Evolutionary conservation across 257 asterid species (phyloP).

Genomic region (Hygrophila difformis): DNA sequence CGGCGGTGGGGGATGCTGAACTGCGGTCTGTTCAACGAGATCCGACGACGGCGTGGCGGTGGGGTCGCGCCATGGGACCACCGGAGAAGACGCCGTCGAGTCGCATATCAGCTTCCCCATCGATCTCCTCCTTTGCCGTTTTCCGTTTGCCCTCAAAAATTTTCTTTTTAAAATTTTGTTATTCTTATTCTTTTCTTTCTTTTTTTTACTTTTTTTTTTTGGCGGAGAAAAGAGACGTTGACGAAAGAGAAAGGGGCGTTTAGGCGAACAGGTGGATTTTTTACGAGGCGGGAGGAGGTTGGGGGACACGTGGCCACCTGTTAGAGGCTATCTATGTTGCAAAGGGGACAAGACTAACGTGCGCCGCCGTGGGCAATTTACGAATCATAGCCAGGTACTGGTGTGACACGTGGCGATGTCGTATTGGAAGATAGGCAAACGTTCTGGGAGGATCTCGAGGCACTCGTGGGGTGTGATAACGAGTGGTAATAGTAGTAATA

Average conservation of each 20-base stretch:
- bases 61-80: slow-evolving; percentile 81
- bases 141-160: neutral
- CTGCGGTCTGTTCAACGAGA: slow-evolving; percentile 37
- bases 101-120: slow-evolving; percentile 94
- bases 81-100: slow-evolving; percentile 81
- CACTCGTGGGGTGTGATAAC: too few relatives aligned
- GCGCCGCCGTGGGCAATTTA: slow-evolving; percentile 9
- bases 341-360: slow-evolving; percentile 5
- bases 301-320: slow-evolving; percentile 38
- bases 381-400: slow-evolving; percentile 3
- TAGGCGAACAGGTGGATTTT: slow-evolving; percentile 45
- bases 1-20: too few relatives aligned
- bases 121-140: neutral
- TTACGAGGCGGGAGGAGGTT: slow-evolving; percentile 23
- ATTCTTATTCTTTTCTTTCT: neutral
- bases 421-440: too few relatives aligned
- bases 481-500: too few relatives aligned
- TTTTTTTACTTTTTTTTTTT: slow-evolving; percentile 3
- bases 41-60: slow-evolving; percentile 53
- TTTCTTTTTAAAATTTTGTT: too few relatives aligned
- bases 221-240: slow-evolving; percentile 20
- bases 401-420: slow-evolving; percentile 13
- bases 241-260: slow-evolving; percentile 12
- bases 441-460: too few relatives aligned
- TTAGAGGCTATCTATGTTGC: neutral